Evolutionary conservation across 108 stramenopile species (phyloP).

Genomic region (Pseudonitzschia pungens): DNA sequence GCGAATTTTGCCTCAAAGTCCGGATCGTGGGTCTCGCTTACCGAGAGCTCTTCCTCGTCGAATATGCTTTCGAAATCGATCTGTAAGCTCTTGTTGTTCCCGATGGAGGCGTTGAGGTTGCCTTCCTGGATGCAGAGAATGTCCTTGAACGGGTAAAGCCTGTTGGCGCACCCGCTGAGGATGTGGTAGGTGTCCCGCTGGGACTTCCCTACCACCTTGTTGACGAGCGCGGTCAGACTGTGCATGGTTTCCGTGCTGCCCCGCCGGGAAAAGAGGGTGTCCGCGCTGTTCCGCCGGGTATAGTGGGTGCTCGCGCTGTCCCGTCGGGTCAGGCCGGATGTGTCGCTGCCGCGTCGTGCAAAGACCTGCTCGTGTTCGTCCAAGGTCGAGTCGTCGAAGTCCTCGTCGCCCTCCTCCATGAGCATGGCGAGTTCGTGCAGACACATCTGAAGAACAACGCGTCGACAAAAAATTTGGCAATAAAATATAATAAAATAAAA

Average conservation of each 20-base stretch:
- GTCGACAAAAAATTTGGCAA: background rate
- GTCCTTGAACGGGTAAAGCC: background rate
- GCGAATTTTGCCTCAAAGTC: conserved; percentile 24
- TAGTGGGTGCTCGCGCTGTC: too few relatives aligned
- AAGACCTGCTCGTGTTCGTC: too few relatives aligned
- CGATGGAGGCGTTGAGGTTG: background rate
- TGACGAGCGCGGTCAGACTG: background rate
- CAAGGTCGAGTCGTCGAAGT: background rate
- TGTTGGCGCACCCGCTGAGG: background rate
- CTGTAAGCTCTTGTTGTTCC: background rate
- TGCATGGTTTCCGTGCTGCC: background rate
- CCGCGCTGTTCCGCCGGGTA: too few relatives aligned
- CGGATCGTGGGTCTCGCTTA: background rate
- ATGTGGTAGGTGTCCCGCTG: background rate
- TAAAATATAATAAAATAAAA: too few relatives aligned
- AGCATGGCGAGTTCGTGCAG: background rate
- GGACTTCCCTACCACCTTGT: background rate
- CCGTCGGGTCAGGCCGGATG: too few relatives aligned
- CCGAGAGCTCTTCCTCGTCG: background rate
- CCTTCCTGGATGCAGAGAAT: background rate
- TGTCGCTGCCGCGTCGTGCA: too few relatives aligned
- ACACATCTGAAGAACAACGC: background rate
- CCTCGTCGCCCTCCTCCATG: background rate
- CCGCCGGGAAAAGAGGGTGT: background rate
- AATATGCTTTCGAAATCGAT: background rate